Evolutionary conservation across 2,329 filamentous ascomycete genomes (phyloP).

Genomic region (Epichloe sylvatica): DNA sequence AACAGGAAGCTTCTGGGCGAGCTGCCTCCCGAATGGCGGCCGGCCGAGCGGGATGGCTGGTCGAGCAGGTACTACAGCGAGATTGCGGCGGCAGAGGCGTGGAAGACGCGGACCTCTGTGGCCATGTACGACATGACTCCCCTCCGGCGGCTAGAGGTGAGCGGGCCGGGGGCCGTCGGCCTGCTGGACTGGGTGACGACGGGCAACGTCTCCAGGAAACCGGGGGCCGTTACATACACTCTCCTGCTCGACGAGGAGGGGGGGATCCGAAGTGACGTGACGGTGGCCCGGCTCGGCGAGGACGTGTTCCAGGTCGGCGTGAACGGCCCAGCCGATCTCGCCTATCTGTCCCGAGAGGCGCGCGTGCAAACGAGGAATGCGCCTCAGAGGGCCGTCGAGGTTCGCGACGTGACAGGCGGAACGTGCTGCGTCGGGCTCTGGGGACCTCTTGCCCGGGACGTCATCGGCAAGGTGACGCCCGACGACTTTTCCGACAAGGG

Average conservation of each 20-base stretch:
- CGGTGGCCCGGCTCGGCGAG: slow-evolving; percentile 36
- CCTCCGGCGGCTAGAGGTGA: slow-evolving; percentile 42
- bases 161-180: slow-evolving; percentile 41
- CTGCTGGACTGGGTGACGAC: slow-evolving; percentile 41
- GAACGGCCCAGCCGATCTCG: slow-evolving; percentile 40
- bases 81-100: slow-evolving; percentile 45
- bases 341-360: slow-evolving; percentile 40
- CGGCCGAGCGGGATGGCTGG: slow-evolving; percentile 44
- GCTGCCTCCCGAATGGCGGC: slow-evolving; percentile 39
- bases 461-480: slow-evolving; percentile 30
- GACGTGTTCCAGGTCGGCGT: slow-evolving; percentile 41
- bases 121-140: slow-evolving; percentile 52
- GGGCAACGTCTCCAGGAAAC: slow-evolving; percentile 30
- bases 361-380: slow-evolving; percentile 27
- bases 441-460: slow-evolving; percentile 41
- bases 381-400: slow-evolving; percentile 31
- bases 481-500: slow-evolving; percentile 32
- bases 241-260: slow-evolving; percentile 38
- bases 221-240: slow-evolving; percentile 40
- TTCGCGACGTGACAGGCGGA: slow-evolving; percentile 44
- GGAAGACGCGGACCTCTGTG: slow-evolving; percentile 49
- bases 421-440: slow-evolving; percentile 50
- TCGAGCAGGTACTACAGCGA: slow-evolving; percentile 43
- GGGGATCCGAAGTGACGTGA: slow-evolving; percentile 45
- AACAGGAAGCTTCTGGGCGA: slow-evolving; percentile 37